Conservation (phyloP, 768 basidiomycete genomes). For the Tricholoma sp. region DNA sequence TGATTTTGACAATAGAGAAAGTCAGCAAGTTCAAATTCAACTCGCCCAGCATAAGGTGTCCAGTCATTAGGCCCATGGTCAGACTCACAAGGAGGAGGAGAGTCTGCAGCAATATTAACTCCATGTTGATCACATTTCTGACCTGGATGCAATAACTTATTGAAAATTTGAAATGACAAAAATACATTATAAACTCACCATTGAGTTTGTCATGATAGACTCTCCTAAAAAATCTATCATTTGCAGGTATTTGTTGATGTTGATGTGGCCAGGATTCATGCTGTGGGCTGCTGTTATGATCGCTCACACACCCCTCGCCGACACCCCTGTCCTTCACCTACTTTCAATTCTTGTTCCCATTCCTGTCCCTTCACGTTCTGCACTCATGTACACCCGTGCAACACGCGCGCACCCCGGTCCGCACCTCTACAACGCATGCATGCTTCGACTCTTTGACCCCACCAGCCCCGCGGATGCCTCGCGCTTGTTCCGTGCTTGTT, state of each 20-base stretch:
- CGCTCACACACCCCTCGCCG: too few relatives aligned
- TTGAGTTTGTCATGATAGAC: neutral
- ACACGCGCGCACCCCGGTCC: too few relatives aligned
- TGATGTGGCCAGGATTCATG: neutral
- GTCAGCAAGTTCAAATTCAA: neutral
- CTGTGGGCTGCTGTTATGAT: neutral
- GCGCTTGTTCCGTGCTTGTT: too few relatives aligned
- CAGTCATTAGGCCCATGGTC: too few relatives aligned
- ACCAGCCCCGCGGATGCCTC: too few relatives aligned
- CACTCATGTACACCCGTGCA: too few relatives aligned
- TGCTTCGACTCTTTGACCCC: too few relatives aligned
- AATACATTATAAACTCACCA: neutral
- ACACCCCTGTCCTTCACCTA: too few relatives aligned
- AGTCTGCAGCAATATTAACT: neutral
- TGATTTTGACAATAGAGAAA: neutral
- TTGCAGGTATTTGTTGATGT: neutral
- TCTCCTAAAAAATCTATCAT: neutral
- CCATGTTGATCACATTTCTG: neutral
- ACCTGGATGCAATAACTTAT: neutral
- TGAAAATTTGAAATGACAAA: neutral
- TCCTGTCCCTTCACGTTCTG: too few relatives aligned
- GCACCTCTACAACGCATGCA: too few relatives aligned
- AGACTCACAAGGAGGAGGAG: neutral
- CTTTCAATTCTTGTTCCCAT: too few relatives aligned
- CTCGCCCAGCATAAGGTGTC: neutral